phyloP scores from a whole-genome alignment of 2,329 filamentous ascomycete genomes.

The Epichloe gansuensis region DNA sequence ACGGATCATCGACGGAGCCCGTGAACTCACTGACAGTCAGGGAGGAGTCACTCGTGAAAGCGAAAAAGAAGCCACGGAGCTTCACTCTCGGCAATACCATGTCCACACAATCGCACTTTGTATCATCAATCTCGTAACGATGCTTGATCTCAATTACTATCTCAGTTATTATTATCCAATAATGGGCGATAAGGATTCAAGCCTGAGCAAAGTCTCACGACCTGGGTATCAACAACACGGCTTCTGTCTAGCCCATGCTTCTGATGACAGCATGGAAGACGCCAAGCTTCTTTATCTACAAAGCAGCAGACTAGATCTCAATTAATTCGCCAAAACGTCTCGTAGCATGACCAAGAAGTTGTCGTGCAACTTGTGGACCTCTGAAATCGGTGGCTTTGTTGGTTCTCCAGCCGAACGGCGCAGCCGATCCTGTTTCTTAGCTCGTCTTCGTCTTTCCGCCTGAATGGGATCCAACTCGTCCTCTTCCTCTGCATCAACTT shows the following conservation, averaged over 20 bases:
- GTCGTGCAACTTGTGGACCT: slow-evolving; percentile 69
- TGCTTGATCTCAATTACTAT: not conserved
- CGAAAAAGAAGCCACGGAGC: too few relatives aligned
- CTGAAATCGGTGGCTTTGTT: slow-evolving; percentile 62
- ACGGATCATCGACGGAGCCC: not conserved
- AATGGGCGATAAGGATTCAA: not conserved
- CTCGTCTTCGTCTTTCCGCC: slow-evolving; percentile 67
- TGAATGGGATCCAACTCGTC: slow-evolving; percentile 80
- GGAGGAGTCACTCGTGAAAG: too few relatives aligned
- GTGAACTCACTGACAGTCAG: too few relatives aligned
- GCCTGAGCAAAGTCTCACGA: not conserved
- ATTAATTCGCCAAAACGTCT: slow-evolving; percentile 56
- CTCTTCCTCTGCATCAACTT: slow-evolving; percentile 59
- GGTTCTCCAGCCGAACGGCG: slow-evolving; percentile 74
- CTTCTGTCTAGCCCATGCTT: not conserved
- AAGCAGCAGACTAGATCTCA: slow-evolving; percentile 26
- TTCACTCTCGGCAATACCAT: too few relatives aligned
- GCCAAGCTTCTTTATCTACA: not conserved
- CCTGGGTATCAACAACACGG: not conserved
- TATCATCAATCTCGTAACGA: not conserved
- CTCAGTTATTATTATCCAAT: not conserved
- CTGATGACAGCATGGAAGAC: not conserved
- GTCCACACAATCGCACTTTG: too few relatives aligned
- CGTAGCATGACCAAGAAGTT: slow-evolving; percentile 75
- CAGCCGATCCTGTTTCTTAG: slow-evolving; percentile 68